Base-by-base conservation (phyloP, 2,329 filamentous ascomycete species). In the Phialophora tarda region DNA sequence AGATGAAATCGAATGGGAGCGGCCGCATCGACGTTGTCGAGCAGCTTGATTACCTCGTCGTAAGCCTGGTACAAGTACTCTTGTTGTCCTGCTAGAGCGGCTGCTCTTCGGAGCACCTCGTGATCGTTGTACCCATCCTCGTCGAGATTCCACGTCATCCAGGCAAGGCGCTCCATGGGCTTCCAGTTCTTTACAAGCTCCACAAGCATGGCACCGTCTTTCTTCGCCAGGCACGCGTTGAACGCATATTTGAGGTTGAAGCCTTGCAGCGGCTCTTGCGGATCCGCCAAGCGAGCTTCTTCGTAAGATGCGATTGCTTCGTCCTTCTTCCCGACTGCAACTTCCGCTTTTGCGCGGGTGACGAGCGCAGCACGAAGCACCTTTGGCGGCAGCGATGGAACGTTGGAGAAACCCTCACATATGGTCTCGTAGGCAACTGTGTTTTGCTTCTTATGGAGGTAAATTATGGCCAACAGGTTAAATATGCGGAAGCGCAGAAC, bases 101-200 rank as follows among this genome's bases (percentile, higher is more conserved):
- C 48, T 3, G 59, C 59, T 38, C 59, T 23, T 54, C 48, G 14
- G 10, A 62, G 30, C 21, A 11, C 34, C 1, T 62, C 26, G 47
- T 53, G 59, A 24, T 53, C 59, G 11, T 53, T 5, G 14, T 53
- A 10, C 32, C 48, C 59, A 21, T 17, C 47, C 4, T 41, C 28
- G 23, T 54, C 48, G 24, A 50, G 38, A 14, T 54, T 14, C 59
- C 59, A 62, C 7, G 59, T 62, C 59, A 62, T 62, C 59, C 59
- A 62, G 14, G 44, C 48, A 38, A 62, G 47, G 4, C 59, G 34
- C 48, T 62, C 59, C 47, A 41, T 62, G 17, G 28, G n/a, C 26
- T 32, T 53, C 59, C 59, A 62, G 24, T 24, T 24, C 28, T 41
- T 53, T 3, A 62, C 28, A 8, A 62, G 14, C n/a, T 48, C 59